A percentile compares a stretch with the other conserved stretches of the same genome.
phyloP scores from a whole-genome alignment of 106 monocot genomes.

The Dioscorea dumetorum region DNA sequence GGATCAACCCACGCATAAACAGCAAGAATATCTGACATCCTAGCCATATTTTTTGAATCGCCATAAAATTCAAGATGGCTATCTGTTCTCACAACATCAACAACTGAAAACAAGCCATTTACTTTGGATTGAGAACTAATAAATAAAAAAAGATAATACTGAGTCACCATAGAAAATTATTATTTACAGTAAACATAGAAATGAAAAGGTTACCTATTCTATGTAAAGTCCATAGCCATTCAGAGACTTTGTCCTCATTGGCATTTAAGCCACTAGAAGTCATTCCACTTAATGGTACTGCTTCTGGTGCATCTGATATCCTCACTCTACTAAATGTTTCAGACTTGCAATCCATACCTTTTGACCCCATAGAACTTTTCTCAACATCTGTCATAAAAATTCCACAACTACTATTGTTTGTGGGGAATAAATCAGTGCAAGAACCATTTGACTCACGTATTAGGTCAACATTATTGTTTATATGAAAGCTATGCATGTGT shows the following conservation, averaged over 20 bases:
- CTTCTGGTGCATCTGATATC: conserved; percentile 44
- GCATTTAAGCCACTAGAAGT: conserved; percentile 25
- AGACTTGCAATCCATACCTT: conserved; percentile 27
- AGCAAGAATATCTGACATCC: conserved; percentile 99
- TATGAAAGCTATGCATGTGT: conserved; percentile 67
- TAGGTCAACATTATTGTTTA: conserved; percentile 74
- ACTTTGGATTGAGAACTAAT: conserved; percentile 7
- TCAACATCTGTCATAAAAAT: conserved; percentile 20
- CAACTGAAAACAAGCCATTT: conserved; percentile 41
- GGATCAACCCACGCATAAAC: conserved; percentile 99
- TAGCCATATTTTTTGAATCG: conserved; percentile 95
- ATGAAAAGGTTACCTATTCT: conserved; percentile 59
- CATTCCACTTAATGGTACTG: conserved; percentile 20
- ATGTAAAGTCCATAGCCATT: conserved; percentile 98
- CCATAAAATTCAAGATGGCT: conserved; percentile 94
- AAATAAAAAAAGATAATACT: neutral
- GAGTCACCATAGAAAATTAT: neutral
- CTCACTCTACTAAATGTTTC: conserved; percentile 27
- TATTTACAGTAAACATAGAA: neutral
- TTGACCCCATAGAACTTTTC: conserved; percentile 9
- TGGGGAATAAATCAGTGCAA: conserved; percentile 16
- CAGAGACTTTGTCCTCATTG: conserved; percentile 67
- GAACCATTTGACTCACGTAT: conserved; percentile 48
- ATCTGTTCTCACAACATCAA: conserved; percentile 99
- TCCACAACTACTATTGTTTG: conserved; percentile 29